Conservation (phyloP, 768 basidiomycete species). For the Crucibulum laeve region DNA sequence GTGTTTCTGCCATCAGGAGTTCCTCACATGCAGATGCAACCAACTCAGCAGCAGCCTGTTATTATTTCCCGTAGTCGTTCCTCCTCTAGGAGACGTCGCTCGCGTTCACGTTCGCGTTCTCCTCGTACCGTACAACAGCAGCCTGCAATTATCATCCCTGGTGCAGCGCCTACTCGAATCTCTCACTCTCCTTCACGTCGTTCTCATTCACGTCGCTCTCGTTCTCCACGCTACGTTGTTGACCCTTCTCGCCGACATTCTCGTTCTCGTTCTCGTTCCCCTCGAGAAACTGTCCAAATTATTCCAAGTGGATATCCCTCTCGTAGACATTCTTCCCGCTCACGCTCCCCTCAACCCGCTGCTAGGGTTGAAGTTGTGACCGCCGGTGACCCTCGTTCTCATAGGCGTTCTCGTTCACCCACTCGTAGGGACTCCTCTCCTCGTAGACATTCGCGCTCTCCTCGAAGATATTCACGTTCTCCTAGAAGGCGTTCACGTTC, state of each 20-base stretch:
- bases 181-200: neutral
- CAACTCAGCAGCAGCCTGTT: neutral
- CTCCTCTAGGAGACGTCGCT: slow-evolving; percentile 5
- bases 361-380: too few species aligned
- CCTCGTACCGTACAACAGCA: neutral
- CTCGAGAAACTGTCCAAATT: slow-evolving; percentile 4
- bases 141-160: slow-evolving; percentile 1
- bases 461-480: slow-evolving; percentile 9
- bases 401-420: too few species aligned
- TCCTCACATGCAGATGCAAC: too few species aligned
- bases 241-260: slow-evolving; percentile 5
- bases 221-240: neutral
- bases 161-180: neutral
- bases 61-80: neutral
- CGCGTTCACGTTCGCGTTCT: slow-evolving; percentile 12
- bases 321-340: slow-evolving; percentile 11
- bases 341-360: slow-evolving; percentile 10
- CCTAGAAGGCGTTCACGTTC: slow-evolving; percentile 13
- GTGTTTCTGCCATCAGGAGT: neutral
- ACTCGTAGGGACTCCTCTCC: slow-evolving; percentile 8
- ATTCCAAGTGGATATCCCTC: slow-evolving; percentile 5
- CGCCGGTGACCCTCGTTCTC: neutral
- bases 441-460: slow-evolving; percentile 12
- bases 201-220: neutral
- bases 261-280: slow-evolving; percentile 10